Base-by-base conservation (phyloP, 192 early-diverging fungal genomes). In the Kickxella alabastrina region DNA sequence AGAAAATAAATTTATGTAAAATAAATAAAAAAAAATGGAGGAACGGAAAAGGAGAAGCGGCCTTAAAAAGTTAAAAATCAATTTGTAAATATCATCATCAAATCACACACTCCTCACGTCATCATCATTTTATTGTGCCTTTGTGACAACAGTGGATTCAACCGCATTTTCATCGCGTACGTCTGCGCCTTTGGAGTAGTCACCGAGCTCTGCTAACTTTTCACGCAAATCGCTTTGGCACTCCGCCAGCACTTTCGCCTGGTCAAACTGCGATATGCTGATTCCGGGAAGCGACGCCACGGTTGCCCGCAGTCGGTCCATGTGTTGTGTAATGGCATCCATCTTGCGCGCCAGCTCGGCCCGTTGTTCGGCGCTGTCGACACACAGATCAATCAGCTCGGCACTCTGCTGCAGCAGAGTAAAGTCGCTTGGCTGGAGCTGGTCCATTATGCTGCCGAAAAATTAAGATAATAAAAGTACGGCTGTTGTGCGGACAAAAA, bases 241-340 rank as follows among this genome's bases (percentile, higher is more conserved):
- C 45, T 74, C 70, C 22, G 51, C 54, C 39, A 74, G 59, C 6
- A 74, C 70, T 41, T 74, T 74, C 22, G 56, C 55, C 46, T 74
- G 70, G 50, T 74, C 70, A 26, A 21, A 14, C 41, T 74, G 70
- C 36, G 70, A 74, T 32, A 74, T 74, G 58, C 58, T 58, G 29
- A 74, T 74, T 27, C 70, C 70, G 9, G 70, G 70, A 31, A 74
- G 41, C 15, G 58, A 54, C 8, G 70, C 62, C 6, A 74, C 54
- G 0, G 57, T 44, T 6, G 43, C 28, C 13, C 69, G 62, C 29
- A 73, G 42, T 2, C 36, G 44, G 28, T 61, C 43, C 69, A 73
- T 73, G 34, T 57, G 69, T n/a, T 54, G 62, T 4, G 53, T 54
- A 18, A 73, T 53, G 9, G 54, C 69, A 9, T 65, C 69, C 69